Evolutionary conservation across 371 early-diverging fungal genomes (phyloP).

Genomic region (Syncephalastrum racemosum): DNA sequence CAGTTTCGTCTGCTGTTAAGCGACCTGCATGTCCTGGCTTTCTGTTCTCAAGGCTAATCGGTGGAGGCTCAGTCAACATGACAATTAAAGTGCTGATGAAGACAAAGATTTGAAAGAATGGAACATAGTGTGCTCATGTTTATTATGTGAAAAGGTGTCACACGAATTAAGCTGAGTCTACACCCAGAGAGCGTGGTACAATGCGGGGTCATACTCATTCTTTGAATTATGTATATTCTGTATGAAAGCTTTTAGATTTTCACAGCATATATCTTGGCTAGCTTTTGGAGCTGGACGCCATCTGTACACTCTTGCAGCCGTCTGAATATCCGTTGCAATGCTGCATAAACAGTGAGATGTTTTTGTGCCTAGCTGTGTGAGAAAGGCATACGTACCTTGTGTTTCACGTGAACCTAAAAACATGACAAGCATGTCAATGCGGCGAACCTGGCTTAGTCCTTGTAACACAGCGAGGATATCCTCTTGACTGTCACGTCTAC

Average conservation of each 20-base stretch:
- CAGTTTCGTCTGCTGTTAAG: slow-evolving; percentile 50
- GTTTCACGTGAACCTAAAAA: slow-evolving; percentile 58
- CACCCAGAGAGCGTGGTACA: no score
- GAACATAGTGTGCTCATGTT: no score
- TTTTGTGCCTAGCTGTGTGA: background rate
- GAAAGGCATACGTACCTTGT: slow-evolving; percentile 40
- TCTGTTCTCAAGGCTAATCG: slow-evolving; percentile 8
- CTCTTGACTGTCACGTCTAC: slow-evolving; percentile 28
- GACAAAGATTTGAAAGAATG: no score
- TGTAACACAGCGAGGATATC: slow-evolving; percentile 43
- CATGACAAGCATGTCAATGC: slow-evolving; percentile 71
- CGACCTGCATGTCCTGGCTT: slow-evolving; percentile 37
- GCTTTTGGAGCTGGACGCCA: background rate
- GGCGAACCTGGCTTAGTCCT: slow-evolving; percentile 53
- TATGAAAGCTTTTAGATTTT: background rate
- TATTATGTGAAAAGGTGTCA: no score
- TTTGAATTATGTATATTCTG: no score
- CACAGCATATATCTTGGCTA: slow-evolving; percentile 15
- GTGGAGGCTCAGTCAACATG: no score
- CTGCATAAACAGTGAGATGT: background rate
- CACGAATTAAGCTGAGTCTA: no score
- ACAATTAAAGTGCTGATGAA: no score
- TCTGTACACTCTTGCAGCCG: slow-evolving; percentile 10
- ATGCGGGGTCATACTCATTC: no score
- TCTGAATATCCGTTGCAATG: slow-evolving; percentile 11